A percentile compares a stretch with the other conserved stretches of the same genome.
These are phyloP conservation scores for Ceriops tagal DNA, from an alignment of 345 rosid genomes.

Conservation along the genomic window DNA sequence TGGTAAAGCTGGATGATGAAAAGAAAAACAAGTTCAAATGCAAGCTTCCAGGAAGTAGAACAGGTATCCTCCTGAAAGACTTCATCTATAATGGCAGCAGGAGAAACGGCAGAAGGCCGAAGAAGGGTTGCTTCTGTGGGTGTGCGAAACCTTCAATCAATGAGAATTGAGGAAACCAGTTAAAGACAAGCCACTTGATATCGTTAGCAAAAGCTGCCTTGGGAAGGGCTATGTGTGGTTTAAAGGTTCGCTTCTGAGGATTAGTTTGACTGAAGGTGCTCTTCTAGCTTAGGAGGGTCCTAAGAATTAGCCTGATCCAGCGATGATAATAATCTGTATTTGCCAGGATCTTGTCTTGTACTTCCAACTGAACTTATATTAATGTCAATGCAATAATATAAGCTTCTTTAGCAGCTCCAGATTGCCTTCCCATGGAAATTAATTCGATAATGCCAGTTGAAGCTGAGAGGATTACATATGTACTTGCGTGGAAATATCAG, in stretches of 20 bases:
- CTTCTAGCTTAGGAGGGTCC: slow-evolving; percentile 18
- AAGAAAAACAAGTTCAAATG: slow-evolving; percentile 18
- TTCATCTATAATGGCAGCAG: slow-evolving; percentile 56
- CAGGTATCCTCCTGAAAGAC: slow-evolving; percentile 60
- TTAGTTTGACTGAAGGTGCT: slow-evolving; percentile 14
- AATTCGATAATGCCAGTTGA: too few relatives aligned
- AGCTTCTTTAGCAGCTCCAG: background rate
- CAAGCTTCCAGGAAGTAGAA: slow-evolving; percentile 41
- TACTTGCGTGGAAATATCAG: too few relatives aligned
- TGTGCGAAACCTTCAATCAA: slow-evolving; percentile 55
- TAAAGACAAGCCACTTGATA: background rate
- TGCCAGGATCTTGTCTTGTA: slow-evolving; percentile 14
- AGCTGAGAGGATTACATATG: too few relatives aligned
- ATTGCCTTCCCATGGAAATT: too few relatives aligned
- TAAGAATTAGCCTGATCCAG: slow-evolving; percentile 25
- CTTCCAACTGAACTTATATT: background rate
- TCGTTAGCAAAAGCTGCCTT: slow-evolving; percentile 3
- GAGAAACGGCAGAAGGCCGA: slow-evolving; percentile 41
- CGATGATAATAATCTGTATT: slow-evolving; percentile 27
- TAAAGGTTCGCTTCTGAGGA: slow-evolving; percentile 8
- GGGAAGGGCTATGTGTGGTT: slow-evolving; percentile 6
- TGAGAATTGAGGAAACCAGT: slow-evolving; percentile 37
- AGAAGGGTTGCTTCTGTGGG: slow-evolving; percentile 67
- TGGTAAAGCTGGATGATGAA: slow-evolving; percentile 26
- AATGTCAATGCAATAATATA: slow-evolving; percentile 5